Evolutionary conservation across 805 yeast species (phyloP).

Genomic region (Wilhelminamyces savonicus): DNA sequence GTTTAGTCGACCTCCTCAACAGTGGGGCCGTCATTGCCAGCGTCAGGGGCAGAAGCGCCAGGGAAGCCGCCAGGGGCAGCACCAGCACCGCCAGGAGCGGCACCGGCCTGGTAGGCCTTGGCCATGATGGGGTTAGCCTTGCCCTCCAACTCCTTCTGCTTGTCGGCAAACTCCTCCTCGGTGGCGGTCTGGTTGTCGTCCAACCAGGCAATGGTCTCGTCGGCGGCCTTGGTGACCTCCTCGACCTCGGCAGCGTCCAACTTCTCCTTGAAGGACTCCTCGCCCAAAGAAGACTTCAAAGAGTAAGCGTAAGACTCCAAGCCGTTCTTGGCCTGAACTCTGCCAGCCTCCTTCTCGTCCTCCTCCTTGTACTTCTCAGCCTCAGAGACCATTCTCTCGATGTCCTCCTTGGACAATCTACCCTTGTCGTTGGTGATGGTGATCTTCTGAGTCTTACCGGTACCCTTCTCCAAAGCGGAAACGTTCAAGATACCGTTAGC

Average conservation of each 20-base stretch:
- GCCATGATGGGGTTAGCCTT: constrained; percentile 95
- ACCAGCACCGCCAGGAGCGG: constrained; percentile 35
- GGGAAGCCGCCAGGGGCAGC: constrained; percentile 56
- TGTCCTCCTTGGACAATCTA: constrained; percentile 95
- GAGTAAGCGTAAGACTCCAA: constrained; percentile 94
- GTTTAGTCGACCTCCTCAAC: constrained; percentile 48
- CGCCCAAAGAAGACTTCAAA: constrained; percentile 74
- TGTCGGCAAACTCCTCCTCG: constrained; percentile 85
- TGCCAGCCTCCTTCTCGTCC: constrained; percentile 89
- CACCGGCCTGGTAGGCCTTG: constrained; percentile 94
- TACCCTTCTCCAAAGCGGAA: constrained; percentile 95
- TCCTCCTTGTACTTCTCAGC: constrained; percentile 97
- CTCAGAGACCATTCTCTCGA: constrained; percentile 95
- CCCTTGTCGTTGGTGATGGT: constrained; percentile 99
- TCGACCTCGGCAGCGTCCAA: constrained; percentile 59
- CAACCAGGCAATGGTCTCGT: constrained; percentile 85
- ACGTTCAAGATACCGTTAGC: constrained; percentile 97
- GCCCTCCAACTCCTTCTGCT: constrained; percentile 93
- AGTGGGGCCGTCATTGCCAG: constrained; percentile 42
- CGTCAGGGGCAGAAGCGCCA: constrained; percentile 44
- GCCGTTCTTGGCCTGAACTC: constrained; percentile 91
- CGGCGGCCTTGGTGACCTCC: constrained; percentile 70
- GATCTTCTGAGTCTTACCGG: constrained; percentile 95
- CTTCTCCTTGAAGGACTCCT: constrained; percentile 45
- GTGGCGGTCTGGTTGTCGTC: constrained; percentile 91